phyloP scores from a whole-genome alignment of 176 grass and related monocot species.

The Zoysia pacifica region DNA sequence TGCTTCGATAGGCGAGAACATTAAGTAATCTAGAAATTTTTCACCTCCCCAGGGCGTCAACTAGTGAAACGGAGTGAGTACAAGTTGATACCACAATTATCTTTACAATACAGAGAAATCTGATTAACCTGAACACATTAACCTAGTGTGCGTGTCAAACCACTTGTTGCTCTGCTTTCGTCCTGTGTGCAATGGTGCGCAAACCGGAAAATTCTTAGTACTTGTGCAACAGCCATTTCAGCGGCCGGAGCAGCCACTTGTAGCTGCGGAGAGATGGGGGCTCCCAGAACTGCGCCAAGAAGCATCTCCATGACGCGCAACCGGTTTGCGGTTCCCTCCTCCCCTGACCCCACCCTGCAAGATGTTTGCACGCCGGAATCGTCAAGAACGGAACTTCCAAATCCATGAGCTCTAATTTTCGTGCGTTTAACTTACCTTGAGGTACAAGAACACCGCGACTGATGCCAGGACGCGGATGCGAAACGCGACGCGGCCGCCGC shows the following conservation, averaged over 20 bases:
- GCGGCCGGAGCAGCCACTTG: slow-evolving; percentile 10
- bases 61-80: not conserved
- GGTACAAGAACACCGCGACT: not conserved
- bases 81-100: not conserved
- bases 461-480: not conserved
- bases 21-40: no score
- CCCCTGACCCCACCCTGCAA: slow-evolving; percentile 4
- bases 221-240: slow-evolving; percentile 34
- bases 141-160: not conserved
- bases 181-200: not conserved
- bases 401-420: not conserved
- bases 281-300: slow-evolving; percentile 20
- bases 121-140: not conserved
- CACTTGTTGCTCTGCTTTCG: not conserved
- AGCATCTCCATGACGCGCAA: slow-evolving; percentile 26
- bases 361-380: not conserved
- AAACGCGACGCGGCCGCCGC: not conserved
- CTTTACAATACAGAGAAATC: not conserved
- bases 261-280: slow-evolving; percentile 19
- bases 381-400: not conserved
- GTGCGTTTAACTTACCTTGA: slow-evolving; percentile 10
- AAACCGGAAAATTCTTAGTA: not conserved
- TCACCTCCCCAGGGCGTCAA: no score
- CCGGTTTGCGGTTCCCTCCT: not conserved
- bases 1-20: no score